A percentile compares a stretch with the other conserved stretches of the same genome.
Evolutionary conservation across 306 rosid species (phyloP).

Genomic region (Cucurbita moschata): DNA sequence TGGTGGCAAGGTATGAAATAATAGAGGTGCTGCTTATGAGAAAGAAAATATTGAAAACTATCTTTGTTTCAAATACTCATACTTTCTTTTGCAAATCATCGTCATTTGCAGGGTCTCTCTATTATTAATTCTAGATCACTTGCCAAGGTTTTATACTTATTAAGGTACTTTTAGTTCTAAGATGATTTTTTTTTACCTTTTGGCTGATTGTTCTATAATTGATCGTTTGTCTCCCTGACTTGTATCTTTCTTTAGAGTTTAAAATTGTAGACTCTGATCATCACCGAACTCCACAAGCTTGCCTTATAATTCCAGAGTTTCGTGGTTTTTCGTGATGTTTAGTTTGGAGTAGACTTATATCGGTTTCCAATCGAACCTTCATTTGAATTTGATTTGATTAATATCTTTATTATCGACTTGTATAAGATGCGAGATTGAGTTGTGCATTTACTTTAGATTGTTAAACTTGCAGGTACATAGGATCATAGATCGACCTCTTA

Average conservation of each 20-base stretch:
- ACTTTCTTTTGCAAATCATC: slow-evolving; percentile 1
- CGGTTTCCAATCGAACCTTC: not conserved
- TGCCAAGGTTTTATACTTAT: slow-evolving; percentile 16
- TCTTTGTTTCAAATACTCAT: not conserved
- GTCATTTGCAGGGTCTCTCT: slow-evolving; percentile 52
- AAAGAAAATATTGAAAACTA: not conserved
- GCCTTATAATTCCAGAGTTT: not conserved
- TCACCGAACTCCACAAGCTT: not conserved
- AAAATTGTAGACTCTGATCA: not conserved
- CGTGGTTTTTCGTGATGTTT: not conserved
- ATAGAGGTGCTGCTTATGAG: not conserved
- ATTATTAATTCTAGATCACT: slow-evolving; percentile 34
- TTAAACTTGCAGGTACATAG: slow-evolving; percentile 7
- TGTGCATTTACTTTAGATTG: not conserved
- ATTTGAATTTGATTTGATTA: not conserved
- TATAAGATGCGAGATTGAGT: not conserved
- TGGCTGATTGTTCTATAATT: not conserved
- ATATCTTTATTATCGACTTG: not conserved
- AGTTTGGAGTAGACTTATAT: not conserved
- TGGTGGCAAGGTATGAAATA: slow-evolving; percentile 78
- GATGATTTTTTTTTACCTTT: not conserved
- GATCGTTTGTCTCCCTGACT: not conserved
- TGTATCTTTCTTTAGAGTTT: not conserved
- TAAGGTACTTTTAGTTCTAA: slow-evolving; percentile 22
- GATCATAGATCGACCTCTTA: slow-evolving; percentile 1